Conservation (phyloP, 345 rosid genomes). For the Hibiscus tridactylites region DNA sequence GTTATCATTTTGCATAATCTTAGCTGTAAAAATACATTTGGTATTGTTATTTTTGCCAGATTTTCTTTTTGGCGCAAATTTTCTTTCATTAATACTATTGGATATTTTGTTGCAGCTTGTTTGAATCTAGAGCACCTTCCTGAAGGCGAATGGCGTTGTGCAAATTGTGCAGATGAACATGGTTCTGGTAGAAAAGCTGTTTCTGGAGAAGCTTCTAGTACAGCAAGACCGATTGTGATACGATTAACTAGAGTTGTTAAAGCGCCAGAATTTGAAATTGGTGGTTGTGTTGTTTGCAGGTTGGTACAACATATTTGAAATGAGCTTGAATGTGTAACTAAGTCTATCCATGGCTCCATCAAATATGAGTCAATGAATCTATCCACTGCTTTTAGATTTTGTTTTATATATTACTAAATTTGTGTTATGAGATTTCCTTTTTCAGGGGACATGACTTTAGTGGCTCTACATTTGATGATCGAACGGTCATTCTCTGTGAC, state of each 20-base stretch:
- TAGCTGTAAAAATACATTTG: background rate
- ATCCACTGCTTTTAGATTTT: background rate
- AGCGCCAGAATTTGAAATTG: conserved; percentile 73
- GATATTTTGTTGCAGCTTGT: conserved; percentile 58
- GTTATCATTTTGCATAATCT: background rate
- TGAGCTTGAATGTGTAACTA: background rate
- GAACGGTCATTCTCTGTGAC: conserved; percentile 89
- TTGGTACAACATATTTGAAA: conserved; percentile 19
- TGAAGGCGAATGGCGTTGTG: conserved; percentile 73
- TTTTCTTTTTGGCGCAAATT: background rate
- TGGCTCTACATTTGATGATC: conserved; percentile 58
- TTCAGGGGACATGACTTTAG: conserved; percentile 78
- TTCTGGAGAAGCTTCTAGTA: conserved; percentile 19
- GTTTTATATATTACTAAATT: background rate
- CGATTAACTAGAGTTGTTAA: conserved; percentile 63
- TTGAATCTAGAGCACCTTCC: conserved; percentile 57
- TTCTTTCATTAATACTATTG: conserved; percentile 9
- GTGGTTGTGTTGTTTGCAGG: conserved; percentile 97
- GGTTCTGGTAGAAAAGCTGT: conserved; percentile 34
- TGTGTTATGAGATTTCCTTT: conserved; percentile 11
- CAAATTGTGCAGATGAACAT: conserved; percentile 53
- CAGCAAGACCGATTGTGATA: conserved; percentile 44
- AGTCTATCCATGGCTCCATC: background rate
- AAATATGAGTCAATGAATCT: background rate
- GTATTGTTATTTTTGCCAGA: background rate